Evolutionary conservation across 2,329 filamentous ascomycete species (phyloP), one percentile per base, ranked within the genome.

Genomic region (Stachybotrys elegans): DNA sequence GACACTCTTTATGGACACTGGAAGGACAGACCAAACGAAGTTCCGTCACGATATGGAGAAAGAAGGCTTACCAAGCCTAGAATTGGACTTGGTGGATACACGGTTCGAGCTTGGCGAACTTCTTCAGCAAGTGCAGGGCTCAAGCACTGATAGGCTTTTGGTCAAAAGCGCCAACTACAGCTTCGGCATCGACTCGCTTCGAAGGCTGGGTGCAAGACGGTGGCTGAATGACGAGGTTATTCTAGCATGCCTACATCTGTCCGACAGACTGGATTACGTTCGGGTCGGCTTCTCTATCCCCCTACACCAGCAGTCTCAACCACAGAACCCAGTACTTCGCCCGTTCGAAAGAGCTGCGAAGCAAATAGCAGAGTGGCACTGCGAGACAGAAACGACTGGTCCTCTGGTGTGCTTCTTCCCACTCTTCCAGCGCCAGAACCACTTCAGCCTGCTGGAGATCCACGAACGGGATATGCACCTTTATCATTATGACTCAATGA

Each of bases 171-270:
- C 17, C 6, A 6, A 17, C 23, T 38, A 34, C 17, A 23, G 21
- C 11, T 46, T 46, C 35, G 12, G 38, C 6, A 21, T 21, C 16
- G 35, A 43, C 16, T 40, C 27, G 13, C 40, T 46, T 19, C 12
- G 8, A 17, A 40, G 16, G 13, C 22, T 46, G 13, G 22, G 12
- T 22, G 27, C 20, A 40, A 20, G 14, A 23, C 40, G 22, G 14
- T 41, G 22, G 31, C 22, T 46, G 3, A 43, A 14, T 23, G 17
- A 36, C 20, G 14, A 36, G 19, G 27, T 29, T 13, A 40, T 48
- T 39, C 31, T 44, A 19, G 36, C 46, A 22, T 50, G 25, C 29
- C 41, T 50, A 36, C 39, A 48, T 17, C 16, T 51, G 20, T 50
- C 41, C 20, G 40, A 45, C 13, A 51, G 45, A 22, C 17, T 44